phyloP scores from a whole-genome alignment of 768 basidiomycete genomes.

The Leccinum obscurum region DNA sequence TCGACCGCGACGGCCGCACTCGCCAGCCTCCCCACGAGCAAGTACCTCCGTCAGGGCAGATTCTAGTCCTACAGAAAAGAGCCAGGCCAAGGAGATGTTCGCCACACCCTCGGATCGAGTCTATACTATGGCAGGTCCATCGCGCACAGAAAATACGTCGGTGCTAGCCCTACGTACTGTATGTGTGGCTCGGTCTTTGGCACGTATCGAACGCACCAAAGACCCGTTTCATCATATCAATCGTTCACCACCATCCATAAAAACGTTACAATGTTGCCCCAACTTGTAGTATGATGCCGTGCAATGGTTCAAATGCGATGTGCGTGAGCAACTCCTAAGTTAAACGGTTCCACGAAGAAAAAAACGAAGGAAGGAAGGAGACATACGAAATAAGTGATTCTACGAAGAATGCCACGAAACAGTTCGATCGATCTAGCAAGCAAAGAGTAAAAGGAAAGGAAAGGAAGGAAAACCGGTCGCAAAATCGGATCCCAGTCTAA shows the following conservation, averaged over 20 bases:
- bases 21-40: constrained; percentile 75
- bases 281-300: not conserved
- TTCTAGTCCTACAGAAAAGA: too few relatives aligned
- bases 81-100: too few relatives aligned
- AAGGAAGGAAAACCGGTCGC: not conserved
- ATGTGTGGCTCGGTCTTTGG: too few relatives aligned
- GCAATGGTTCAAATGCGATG: not conserved
- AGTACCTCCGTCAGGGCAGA: constrained; percentile 52
- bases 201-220: too few relatives aligned
- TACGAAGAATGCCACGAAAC: not conserved
- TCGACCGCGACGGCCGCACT: constrained; percentile 80
- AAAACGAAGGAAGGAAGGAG: not conserved
- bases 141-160: too few relatives aligned
- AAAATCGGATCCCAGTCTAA: too few relatives aligned
- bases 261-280: not conserved
- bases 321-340: not conserved
- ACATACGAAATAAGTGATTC: not conserved
- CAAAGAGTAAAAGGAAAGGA: not conserved
- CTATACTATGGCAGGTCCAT: too few relatives aligned
- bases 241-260: not conserved
- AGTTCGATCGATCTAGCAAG: not conserved
- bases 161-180: too few relatives aligned
- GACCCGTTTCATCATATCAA: not conserved
- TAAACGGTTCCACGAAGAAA: not conserved
- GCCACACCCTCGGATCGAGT: constrained; percentile 10